Evolutionary conservation across 805 yeast genomes (phyloP).

Genomic region (Ogataea pignaliae): DNA sequence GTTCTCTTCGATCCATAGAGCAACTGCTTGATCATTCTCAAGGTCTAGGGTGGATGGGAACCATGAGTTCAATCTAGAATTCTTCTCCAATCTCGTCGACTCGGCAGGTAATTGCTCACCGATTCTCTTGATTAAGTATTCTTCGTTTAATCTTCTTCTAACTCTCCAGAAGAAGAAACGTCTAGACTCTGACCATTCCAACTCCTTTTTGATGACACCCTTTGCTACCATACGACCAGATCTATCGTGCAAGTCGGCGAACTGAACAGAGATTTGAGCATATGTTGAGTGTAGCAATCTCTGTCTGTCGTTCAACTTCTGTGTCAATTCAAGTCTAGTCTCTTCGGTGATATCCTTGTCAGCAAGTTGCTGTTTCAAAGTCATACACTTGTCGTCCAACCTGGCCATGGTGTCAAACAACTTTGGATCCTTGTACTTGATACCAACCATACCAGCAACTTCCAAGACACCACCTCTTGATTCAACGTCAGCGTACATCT

Average conservation of each 20-base stretch:
- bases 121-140: constrained; percentile 73
- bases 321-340: constrained; percentile 60
- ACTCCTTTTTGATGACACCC: constrained; percentile 80
- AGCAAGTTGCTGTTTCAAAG: constrained; percentile 56
- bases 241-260: constrained; percentile 97
- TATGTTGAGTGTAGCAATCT: constrained; percentile 77
- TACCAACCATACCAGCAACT: constrained; percentile 99
- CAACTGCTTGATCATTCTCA: constrained; percentile 73
- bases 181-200: constrained; percentile 85
- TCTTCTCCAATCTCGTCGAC: constrained; percentile 71
- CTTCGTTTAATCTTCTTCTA: constrained; percentile 92
- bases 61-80: constrained; percentile 86
- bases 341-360: constrained; percentile 53
- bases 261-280: constrained; percentile 88
- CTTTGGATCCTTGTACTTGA: constrained; percentile 93
- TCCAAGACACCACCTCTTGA: constrained; percentile 97
- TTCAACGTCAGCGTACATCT: constrained; percentile 96
- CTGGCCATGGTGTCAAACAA: constrained; percentile 87
- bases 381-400: constrained; percentile 72
- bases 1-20: constrained; percentile 80
- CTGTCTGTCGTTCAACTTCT: constrained; percentile 75
- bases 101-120: constrained; percentile 46
- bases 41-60: constrained; percentile 65
- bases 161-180: constrained; percentile 98
- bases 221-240: constrained; percentile 97